phyloP scores from a whole-genome alignment of 176 grass and related monocot genomes.

The Puccinellia tenuiflora region DNA sequence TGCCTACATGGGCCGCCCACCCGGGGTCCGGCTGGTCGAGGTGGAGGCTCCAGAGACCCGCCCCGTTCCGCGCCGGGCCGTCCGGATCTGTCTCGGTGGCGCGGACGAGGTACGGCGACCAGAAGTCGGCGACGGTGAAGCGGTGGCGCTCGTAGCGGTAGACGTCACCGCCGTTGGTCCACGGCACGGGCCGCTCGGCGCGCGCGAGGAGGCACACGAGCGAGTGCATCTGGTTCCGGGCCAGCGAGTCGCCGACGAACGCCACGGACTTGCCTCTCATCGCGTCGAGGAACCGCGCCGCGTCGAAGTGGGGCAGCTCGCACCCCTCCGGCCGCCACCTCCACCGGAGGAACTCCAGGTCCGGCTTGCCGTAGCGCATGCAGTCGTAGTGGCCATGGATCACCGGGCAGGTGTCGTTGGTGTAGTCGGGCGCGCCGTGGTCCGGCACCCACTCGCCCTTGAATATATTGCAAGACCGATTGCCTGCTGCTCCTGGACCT shows the following conservation, averaged over 20 bases:
- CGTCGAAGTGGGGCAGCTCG: no score
- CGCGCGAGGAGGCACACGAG: conserved; percentile 49
- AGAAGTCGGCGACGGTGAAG: no score
- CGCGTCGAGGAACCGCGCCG: no score
- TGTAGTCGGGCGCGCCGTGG: conserved; percentile 52
- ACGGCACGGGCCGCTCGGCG: not conserved
- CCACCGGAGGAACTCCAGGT: no score
- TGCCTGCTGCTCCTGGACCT: not conserved
- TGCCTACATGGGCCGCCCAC: conserved; percentile 1
- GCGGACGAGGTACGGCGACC: no score
- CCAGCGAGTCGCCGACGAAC: conserved; percentile 62
- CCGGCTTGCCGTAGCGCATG: no score
- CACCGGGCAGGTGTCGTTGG: conserved; percentile 25
- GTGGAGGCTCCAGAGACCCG: no score
- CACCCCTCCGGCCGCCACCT: no score
- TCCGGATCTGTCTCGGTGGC: no score
- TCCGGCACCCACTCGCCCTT: conserved; percentile 40
- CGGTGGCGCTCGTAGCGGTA: no score
- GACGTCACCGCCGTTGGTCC: not conserved
- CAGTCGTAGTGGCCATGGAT: conserved; percentile 61
- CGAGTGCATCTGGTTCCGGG: conserved; percentile 67
- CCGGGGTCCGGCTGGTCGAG: conserved; percentile 32
- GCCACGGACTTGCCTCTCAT: conserved; percentile 32
- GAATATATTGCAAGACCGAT: conserved; percentile 21
- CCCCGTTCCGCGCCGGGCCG: no score